A percentile compares a stretch with the other conserved stretches of the same genome.
Evolutionary conservation across 352 stramenopile species (phyloP).

Genomic region (Pythium pyrilobum): DNA sequence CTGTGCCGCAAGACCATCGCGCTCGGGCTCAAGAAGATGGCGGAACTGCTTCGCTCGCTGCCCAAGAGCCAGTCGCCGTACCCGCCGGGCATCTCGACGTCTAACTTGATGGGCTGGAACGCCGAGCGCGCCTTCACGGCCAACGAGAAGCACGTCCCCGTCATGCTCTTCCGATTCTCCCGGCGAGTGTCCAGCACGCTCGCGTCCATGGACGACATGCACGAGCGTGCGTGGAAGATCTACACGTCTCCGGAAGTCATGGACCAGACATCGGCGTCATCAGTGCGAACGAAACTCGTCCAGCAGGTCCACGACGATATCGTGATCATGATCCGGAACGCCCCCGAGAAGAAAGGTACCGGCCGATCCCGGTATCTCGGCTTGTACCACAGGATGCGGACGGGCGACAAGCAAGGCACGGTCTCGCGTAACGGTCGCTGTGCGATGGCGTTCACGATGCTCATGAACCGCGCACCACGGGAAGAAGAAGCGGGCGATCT

Average conservation of each 20-base stretch:
- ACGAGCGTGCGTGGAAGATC: slow-evolving; percentile 15
- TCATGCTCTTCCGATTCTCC: slow-evolving; percentile 20
- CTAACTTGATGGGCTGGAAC: slow-evolving; percentile 13
- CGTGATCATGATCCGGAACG: slow-evolving; percentile 19
- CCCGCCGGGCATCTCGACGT: not conserved
- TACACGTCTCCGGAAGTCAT: slow-evolving; percentile 13
- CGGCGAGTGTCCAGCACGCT: not conserved
- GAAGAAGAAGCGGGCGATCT: slow-evolving; percentile 5
- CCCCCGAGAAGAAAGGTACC: slow-evolving; percentile 8
- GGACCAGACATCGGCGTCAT: slow-evolving; percentile 2
- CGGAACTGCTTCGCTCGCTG: slow-evolving; percentile 2
- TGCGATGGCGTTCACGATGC: slow-evolving; percentile 14
- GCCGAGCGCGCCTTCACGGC: slow-evolving; percentile 7
- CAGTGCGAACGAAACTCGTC: slow-evolving; percentile 13
- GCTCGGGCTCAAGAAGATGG: slow-evolving; percentile 15
- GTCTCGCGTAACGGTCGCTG: not conserved
- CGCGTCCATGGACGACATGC: slow-evolving; percentile 1
- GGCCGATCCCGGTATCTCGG: slow-evolving; percentile 12
- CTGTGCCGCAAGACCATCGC: slow-evolving; percentile 13
- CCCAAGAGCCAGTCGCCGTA: not conserved
- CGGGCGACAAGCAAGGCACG: not conserved
- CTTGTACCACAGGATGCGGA: slow-evolving; percentile 13
- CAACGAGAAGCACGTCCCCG: slow-evolving; percentile 3
- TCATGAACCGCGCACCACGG: slow-evolving; percentile 15
- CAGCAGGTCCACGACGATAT: slow-evolving; percentile 21